Evolutionary conservation across 2,329 filamentous ascomycete genomes (phyloP), one percentile per base, ranked within the genome.

Genomic region (Microsporum canis): DNA sequence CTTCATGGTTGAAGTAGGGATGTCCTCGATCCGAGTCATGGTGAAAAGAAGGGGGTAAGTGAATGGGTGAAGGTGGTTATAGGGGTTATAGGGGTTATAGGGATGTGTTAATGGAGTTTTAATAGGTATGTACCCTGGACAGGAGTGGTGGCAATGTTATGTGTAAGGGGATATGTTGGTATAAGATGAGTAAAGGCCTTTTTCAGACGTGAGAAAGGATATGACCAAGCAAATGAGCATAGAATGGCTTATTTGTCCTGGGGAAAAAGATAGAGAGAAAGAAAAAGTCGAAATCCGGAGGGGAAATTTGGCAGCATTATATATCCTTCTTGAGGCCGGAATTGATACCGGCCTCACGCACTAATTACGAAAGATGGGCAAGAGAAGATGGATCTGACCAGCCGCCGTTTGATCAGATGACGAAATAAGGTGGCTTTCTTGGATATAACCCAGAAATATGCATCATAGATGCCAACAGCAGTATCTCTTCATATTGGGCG

Each of bases 301-400:
- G 43, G 61, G 57, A 55, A 59, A 57, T 36, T 41, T 33, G 47
- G 61, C 39, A 59, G 45, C 72, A 70, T 76, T 76, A 76, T 76
- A 76, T 68, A 75, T 41, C 69, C 65, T 65, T 68, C 64, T 67
- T 57, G 73, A 75, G 74, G 74, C 74, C 74, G 75, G 75, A 72
- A 75, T 74, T 69, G 72, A 75, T 76, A 73, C 74, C 74, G 74
- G 74, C 74, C 74, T 76, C 72, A 65, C 64, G 64, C 67, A 66
- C 66, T 67, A 75, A 73, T 73, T 74, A 72, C 68, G 70, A 72
- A 73, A 61, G 69, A 68, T 33, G 36, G 36, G 23, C 34, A 47
- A 27, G 10, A 10, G 23, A 53, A 64, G 66, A 68, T 69, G 69
- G 67, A 68, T 61, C 65, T 57, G 61, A 61, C 68, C 63, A 62